Evolutionary conservation across 805 yeast species (phyloP), one percentile per base, ranked within the genome.

Genomic region (Middelhovenomyces tepae): DNA sequence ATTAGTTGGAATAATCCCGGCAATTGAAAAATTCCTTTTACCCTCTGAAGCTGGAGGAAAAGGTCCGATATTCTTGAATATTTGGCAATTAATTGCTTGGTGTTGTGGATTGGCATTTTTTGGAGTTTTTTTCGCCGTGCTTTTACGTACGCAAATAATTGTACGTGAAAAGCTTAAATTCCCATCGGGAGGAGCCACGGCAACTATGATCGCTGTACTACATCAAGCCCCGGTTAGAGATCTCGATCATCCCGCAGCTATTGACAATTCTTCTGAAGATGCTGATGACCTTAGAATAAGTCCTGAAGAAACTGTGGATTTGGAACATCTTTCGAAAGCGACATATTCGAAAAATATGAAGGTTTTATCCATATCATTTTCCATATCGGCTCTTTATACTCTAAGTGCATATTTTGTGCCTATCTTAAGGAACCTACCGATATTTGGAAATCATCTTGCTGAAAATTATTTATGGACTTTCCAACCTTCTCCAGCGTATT

Each of bases 171-270:
- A 83, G 50, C 66, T 91, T 22, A 83, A 87, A 2, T 89, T 89
- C 50, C 98, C 98, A 0, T 82, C 94, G 25, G 98, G 98, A 0
- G 74, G 83, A 42, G 97, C 98, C 2, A 91, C 97, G 0, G 97
- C 95, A 0, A 85, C 94, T 2, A 64, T 89, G 44, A 89, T 89
- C 14, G 73, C 87, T 1, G 95, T 91, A 1, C 64, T 89, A 21
- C 95, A 83, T 56, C 78, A 81, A 18, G 73, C 43, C 3, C 16
- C 28, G 11, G 13, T 17, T n/a, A n/a, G n/a, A n/a, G n/a, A 46
- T 3, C 27, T 41, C 16, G 34, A 26, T 7, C 36, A 27, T 6
- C 24, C 29, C 6, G 44, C 27, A 21, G 49, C 36, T 16, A 40
- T 30, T 6, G 45, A 38, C 6, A 47, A 42, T 4, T 52, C 44